Conservation (phyloP, 108 stramenopile genomes). For the Cyclotella cryptica region DNA sequence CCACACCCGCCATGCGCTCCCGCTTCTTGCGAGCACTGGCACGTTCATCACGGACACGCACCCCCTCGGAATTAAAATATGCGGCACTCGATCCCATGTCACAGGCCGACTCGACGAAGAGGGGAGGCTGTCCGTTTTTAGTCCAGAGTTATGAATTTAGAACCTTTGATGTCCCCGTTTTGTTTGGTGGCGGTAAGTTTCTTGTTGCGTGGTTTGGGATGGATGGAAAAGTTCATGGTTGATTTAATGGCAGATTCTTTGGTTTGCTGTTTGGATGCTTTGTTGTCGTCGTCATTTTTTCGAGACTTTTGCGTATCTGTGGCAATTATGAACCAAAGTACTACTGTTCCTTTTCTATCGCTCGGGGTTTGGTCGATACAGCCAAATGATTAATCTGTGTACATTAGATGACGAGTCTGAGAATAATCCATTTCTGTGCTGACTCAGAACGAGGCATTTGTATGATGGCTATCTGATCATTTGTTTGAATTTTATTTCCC, state of each 20-base stretch:
- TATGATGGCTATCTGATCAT: not conserved
- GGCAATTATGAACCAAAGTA: no score
- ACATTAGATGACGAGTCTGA: not conserved
- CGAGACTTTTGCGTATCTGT: no score
- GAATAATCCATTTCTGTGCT: not conserved
- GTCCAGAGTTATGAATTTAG: conserved; percentile 11
- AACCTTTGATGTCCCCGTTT: conserved; percentile 38
- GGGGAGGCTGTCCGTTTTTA: conserved; percentile 53
- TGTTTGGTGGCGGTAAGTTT: conserved; percentile 21
- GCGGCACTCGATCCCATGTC: conserved; percentile 37
- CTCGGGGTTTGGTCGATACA: no score
- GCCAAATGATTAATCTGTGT: not conserved
- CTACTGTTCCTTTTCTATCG: no score
- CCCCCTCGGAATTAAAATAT: not conserved
- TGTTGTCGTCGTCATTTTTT: no score
- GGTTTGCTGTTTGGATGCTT: not conserved
- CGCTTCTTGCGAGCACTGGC: no score
- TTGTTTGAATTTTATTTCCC: no score
- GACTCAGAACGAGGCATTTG: not conserved
- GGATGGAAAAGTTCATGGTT: no score
- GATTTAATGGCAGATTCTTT: not conserved
- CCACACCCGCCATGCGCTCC: no score
- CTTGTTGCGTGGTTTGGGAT: not conserved
- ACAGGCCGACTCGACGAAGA: conserved; percentile 36
- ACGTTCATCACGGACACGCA: not conserved